Conservation (phyloP, 2,329 filamentous ascomycete species). For the Graphiopsis chlorocephala region DNA sequence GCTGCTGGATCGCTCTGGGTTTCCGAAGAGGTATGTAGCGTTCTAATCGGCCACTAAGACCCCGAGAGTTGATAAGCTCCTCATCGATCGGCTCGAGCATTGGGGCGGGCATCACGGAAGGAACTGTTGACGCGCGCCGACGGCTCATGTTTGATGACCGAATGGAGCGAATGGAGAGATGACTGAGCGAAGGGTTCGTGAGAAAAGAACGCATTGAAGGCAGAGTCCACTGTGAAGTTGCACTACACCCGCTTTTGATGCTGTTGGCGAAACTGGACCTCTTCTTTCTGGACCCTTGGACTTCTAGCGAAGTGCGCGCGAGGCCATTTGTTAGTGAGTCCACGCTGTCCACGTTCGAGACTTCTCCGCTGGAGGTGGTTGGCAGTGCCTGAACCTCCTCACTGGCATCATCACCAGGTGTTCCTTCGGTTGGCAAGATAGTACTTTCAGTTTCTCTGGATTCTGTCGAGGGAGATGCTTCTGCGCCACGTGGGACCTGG, state of each 20-base stretch:
- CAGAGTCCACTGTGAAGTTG: not conserved
- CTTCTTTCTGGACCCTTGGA: not conserved
- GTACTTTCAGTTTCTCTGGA: not conserved
- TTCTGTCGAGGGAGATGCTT: not conserved
- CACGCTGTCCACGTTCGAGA: not conserved
- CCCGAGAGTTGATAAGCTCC: not conserved
- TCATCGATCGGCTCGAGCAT: conserved; percentile 1
- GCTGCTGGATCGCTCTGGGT: not conserved
- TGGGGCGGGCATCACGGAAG: not conserved
- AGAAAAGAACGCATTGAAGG: not conserved
- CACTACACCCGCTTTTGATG: not conserved
- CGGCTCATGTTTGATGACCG: not conserved
- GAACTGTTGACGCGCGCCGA: not conserved
- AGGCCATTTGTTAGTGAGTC: not conserved
- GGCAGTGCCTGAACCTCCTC: not conserved
- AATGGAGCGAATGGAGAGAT: not conserved
- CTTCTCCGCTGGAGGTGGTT: not conserved
- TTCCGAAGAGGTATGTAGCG: not conserved
- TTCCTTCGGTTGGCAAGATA: not conserved
- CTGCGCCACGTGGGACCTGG: not conserved
- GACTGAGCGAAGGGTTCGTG: not conserved
- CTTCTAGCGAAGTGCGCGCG: not conserved
- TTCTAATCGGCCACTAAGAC: not conserved
- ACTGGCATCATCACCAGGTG: not conserved
- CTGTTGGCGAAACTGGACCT: not conserved